Base-by-base conservation (phyloP, 805 yeast species). In the Candida mattraensis region DNA sequence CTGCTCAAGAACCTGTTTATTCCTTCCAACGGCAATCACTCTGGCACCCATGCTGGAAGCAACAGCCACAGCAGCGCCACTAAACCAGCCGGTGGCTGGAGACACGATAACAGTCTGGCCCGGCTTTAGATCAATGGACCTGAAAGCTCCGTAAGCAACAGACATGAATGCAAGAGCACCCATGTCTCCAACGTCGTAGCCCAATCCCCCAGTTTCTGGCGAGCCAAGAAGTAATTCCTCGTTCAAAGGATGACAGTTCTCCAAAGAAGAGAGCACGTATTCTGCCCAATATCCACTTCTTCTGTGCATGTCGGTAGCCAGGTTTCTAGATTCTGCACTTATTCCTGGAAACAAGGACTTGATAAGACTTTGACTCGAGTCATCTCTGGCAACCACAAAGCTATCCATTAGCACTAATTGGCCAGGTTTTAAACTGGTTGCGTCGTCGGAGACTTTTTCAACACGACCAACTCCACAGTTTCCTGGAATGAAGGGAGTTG, bases 31-130 rank as follows among this genome's bases (percentile, higher is more conserved):
- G 4, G 36, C 37, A 7, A 39, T 16, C 14, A 39, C 43, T 3
- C 33, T 21, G 11, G 43, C 43, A 2, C 43, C 43, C 36, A 39
- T 17, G 5, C 39, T 28, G n/a, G 44, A 27, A 13, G 44, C 44
- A 11, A 39, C 27, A 4, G 44, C 39, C 11, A 39, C 39, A 9
- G 39, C 39, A 30, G 39, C 33, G 11, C 44, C 38, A 27, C 39
- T 35, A 20, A 39, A 39, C 15, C 16, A 12, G 4, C 44, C 44
- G 4, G 39, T 35, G 10, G 44, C 36, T 3, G 44, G 44, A 3
- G 37, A 30, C 9, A 39, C 19, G 11, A 28, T 24, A 12, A 39
- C 14, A 11, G 39, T 39, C 24, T 39, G 33, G 5, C 44, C 44
- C 8, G 39, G 26, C 9, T 18, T 21, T 9, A 39, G 18, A 12